Evolutionary conservation across 1,284 basidiomycete genomes (phyloP).

Genomic region (Cutaneotrichosporon spelunceum): DNA sequence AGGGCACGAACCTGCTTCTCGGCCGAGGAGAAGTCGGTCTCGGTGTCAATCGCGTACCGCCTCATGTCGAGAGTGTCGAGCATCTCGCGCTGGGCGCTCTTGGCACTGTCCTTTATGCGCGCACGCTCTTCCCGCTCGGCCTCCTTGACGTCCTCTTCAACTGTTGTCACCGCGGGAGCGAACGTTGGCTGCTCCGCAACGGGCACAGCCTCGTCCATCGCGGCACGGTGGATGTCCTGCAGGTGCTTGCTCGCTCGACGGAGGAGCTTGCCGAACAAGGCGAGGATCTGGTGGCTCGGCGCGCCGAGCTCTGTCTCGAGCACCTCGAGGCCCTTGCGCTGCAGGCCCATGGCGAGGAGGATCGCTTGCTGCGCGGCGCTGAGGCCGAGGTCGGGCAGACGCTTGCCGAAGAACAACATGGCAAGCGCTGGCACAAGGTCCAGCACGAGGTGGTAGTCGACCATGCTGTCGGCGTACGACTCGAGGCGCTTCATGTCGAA

Average conservation of each 20-base stretch:
- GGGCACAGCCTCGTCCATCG: conserved; percentile 62
- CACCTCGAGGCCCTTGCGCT: conserved; percentile 86
- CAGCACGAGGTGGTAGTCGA: conserved; percentile 94
- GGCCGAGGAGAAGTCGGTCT: conserved; percentile 68
- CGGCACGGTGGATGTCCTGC: conserved; percentile 74
- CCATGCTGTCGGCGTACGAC: conserved; percentile 91
- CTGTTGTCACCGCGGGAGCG: conserved; percentile 47
- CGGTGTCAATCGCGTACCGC: conserved; percentile 77
- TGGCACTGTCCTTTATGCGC: conserved; percentile 10
- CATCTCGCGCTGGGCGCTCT: conserved; percentile 66
- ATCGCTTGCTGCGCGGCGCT: conserved; percentile 86
- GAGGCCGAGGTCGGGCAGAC: conserved; percentile 63
- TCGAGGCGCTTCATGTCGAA: conserved; percentile 96
- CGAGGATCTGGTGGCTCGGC: conserved; percentile 66
- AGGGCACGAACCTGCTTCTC: conserved; percentile 65
- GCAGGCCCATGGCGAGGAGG: conserved; percentile 81
- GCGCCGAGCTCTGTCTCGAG: conserved; percentile 83
- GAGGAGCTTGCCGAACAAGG: conserved; percentile 86
- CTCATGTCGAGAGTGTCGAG: conserved; percentile 77
- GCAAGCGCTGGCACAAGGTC: conserved; percentile 83
- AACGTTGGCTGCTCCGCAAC: conserved; percentile 23
- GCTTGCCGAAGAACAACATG: conserved; percentile 76
- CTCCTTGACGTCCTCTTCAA: conserved; percentile 61
- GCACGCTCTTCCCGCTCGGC: conserved; percentile 45
- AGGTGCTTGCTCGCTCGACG: conserved; percentile 78